phyloP scores from a whole-genome alignment of 495 filamentous ascomycete species.

The Geoglossum glabrum region DNA sequence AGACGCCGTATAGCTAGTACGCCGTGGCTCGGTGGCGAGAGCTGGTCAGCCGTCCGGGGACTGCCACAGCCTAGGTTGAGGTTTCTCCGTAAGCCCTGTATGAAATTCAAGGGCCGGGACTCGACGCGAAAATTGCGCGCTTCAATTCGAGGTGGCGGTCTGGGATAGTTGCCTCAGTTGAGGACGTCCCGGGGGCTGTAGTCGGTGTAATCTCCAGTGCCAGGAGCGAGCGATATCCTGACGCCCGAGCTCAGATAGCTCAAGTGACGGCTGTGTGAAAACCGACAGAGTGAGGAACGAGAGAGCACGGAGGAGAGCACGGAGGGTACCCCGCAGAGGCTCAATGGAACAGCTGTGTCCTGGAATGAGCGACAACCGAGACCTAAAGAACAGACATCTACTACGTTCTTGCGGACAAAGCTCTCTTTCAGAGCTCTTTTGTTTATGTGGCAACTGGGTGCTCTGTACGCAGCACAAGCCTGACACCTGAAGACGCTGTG shows the following conservation, averaged over 20 bases:
- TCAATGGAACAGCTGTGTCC: not conserved
- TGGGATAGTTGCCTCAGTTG: not conserved
- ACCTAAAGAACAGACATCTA: not conserved
- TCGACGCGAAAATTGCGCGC: not conserved
- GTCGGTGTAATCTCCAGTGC: not conserved
- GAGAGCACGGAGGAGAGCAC: too few relatives aligned
- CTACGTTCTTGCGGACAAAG: not conserved
- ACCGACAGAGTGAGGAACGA: too few relatives aligned
- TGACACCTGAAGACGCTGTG: not conserved
- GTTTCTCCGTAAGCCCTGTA: not conserved
- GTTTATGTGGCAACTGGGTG: not conserved
- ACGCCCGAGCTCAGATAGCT: not conserved
- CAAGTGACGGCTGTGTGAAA: not conserved
- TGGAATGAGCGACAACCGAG: not conserved
- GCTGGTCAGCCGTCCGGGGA: not conserved
- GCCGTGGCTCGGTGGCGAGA: not conserved
- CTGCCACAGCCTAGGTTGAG: not conserved
- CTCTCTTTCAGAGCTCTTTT: not conserved
- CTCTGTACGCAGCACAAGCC: too few relatives aligned
- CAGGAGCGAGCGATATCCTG: not conserved
- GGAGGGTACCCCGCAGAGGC: not conserved
- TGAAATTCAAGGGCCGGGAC: not conserved
- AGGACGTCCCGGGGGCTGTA: not conserved
- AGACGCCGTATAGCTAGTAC: not conserved
- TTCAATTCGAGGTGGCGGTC: not conserved